Evolutionary conservation across 2,329 filamentous ascomycete species (phyloP), one percentile per base, ranked within the genome.

Genomic region (Sclerotiophoma versabilis): DNA sequence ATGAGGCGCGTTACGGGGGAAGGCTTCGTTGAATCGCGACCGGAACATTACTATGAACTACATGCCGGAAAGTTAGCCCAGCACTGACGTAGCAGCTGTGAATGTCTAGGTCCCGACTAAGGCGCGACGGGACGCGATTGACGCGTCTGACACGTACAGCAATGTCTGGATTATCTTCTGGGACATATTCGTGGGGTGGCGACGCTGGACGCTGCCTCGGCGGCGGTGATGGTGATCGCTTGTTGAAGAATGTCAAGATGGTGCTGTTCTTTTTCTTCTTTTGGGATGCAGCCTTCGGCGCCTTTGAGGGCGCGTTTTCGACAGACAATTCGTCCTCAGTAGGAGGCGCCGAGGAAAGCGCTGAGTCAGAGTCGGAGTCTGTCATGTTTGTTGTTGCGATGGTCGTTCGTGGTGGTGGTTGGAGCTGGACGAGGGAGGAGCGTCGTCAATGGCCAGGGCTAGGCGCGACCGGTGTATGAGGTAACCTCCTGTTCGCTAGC

Each of bases 21-120:
- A 95, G 57, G 87, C 89, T 57, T 96, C 92, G 77, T 84, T 87
- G 77, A 99, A 98, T 71, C 95, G 91, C 76, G 90, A 90, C 75
- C 93, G 87, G 78, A 98, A 99, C 91, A 96, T 97, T 64, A 98
- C 92, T 76, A 99, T 91, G 78, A 99, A 97, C 92, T 97, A 51
- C 44, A 43, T 36, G 25, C 57, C 64, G 65, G 65, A 69, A 70
- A 63, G 58, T 76, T 68, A 75, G 71, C 66, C 33, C 37, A 46
- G 43, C 25, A 64, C 52, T 53, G 59, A 59, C 41, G 45, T 34
- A 36, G 22, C 17, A n/a, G 30, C 29, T 22, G 34, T 23, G 33
- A 11, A 12, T 14, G 43, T 37, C 26, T 37, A 32, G 15, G 22
- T 26, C 44, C 27, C 22, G 65, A 68, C 61, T 60, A 61, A 63